Percentiles rank a stretch among this genome's conserved stretches.
Evolutionary conservation across 345 rosid species (phyloP).

Genomic region (Noccaea caerulescens): DNA sequence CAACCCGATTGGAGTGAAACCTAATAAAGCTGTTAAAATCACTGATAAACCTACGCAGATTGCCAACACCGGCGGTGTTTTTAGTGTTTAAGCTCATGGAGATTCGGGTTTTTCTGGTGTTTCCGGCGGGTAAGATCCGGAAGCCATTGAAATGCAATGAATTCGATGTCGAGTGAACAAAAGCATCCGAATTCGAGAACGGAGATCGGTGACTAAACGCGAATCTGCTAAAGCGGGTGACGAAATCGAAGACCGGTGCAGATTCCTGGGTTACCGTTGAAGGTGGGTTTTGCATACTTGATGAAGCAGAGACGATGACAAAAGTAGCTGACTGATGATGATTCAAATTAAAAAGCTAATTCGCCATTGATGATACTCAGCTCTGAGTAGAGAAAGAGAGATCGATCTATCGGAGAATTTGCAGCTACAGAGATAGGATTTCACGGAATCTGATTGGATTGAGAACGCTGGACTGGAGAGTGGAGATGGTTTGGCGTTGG

Average conservation of each 20-base stretch:
- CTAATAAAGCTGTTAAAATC: slow-evolving; percentile 73
- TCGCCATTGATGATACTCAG: neutral
- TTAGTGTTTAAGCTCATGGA: slow-evolving; percentile 57
- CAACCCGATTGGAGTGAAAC: slow-evolving; percentile 73
- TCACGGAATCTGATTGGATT: too few species aligned
- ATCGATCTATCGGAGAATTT: too few species aligned
- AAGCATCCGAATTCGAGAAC: slow-evolving; percentile 50
- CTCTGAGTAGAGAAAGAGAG: neutral
- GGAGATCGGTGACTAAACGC: slow-evolving; percentile 48
- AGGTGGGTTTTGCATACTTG: slow-evolving; percentile 61
- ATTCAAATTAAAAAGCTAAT: neutral
- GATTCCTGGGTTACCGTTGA: slow-evolving; percentile 68
- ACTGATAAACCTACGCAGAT: slow-evolving; percentile 50
- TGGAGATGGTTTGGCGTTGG: too few species aligned
- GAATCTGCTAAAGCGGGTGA: slow-evolving; percentile 52
- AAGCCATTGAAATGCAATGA: slow-evolving; percentile 54
- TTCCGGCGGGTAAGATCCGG: slow-evolving; percentile 35
- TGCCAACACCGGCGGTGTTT: slow-evolving; percentile 47
- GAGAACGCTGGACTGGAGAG: too few species aligned
- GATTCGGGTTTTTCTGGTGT: slow-evolving; percentile 47
- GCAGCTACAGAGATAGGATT: too few species aligned
- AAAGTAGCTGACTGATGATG: neutral
- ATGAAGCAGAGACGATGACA: neutral
- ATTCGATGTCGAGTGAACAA: slow-evolving; percentile 55
- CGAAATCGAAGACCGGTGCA: slow-evolving; percentile 52